Evolutionary conservation across 2,329 filamentous ascomycete species (phyloP), one percentile per base, ranked within the genome.

Genomic region (Penicillium brevicompactum): DNA sequence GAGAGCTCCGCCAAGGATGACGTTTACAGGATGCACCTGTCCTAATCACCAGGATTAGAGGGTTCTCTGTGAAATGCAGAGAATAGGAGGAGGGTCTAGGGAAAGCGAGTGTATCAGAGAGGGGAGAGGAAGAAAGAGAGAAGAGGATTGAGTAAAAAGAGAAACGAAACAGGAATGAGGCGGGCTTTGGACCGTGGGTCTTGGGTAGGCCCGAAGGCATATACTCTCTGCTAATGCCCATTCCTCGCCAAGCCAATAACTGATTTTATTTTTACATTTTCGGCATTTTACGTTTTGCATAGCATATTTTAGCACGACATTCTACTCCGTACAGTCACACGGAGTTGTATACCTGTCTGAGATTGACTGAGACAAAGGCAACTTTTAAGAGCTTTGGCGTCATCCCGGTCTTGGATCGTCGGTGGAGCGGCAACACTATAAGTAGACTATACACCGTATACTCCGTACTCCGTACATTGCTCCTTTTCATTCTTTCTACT

Each of bases 371-470:
- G 43, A 51, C 27, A 24, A 38, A 51, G 49, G 37, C 8, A 38
- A 38, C 37, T 43, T 43, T 50, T 4, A 34, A 16, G 38, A 18
- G 10, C 18, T 32, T 18, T 47, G 43, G 43, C 13, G 44, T 48
- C 37, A 42, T 43, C 50, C n/a, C 9, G 9, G 38, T 34, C 27
- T 53, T 22, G 27, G 51, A 49, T 49, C 31, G 11, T 49, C 51
- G n/a, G 51, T 53, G 46, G 51, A 53, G 51, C 49, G 51, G 47
- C 46, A 53, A 45, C 24, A 48, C 50, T 52, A 47, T 48, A 41
- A 52, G 50, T 51, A 41, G 50, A 49, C 44, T 53, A 46, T 46
- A 32, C 32, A 32, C 16, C 18, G n/a, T 37, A n/a, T 4, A 44
- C 42, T 44, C 22, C 41, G 44, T 51, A 51, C 18, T 18, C 18